phyloP scores from a whole-genome alignment of 75 land plant species.

The Sequoia sempervirens region DNA sequence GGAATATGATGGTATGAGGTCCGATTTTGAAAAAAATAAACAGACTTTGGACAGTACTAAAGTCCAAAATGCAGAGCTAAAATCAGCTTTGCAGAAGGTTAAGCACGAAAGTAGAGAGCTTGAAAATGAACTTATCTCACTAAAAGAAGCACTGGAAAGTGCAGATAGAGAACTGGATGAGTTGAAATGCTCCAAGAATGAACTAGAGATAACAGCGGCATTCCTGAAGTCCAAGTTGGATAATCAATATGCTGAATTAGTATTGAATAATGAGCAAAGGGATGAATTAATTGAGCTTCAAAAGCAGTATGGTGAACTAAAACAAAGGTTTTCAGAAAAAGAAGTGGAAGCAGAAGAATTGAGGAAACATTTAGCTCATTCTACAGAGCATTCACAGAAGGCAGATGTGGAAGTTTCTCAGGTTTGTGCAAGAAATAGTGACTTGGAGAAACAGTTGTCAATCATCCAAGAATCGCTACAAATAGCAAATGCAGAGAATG shows the following conservation, averaged over 20 bases:
- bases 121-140: slow-evolving; percentile 18
- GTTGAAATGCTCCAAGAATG: slow-evolving; percentile 8
- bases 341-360: slow-evolving; percentile 23
- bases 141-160: slow-evolving; percentile 17
- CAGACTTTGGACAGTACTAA: slow-evolving; percentile 52
- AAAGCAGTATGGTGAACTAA: slow-evolving; percentile 9
- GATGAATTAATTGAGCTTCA: slow-evolving; percentile 10
- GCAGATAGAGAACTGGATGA: slow-evolving; percentile 24
- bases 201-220: background rate
- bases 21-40: slow-evolving; percentile 46
- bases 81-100: slow-evolving; percentile 34
- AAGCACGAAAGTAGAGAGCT: slow-evolving; percentile 7
- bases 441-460: slow-evolving; percentile 19
- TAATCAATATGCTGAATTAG: slow-evolving; percentile 5
- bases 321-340: slow-evolving; percentile 11
- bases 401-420: slow-evolving; percentile 39
- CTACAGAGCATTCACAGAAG: slow-evolving; percentile 25
- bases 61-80: slow-evolving; percentile 51
- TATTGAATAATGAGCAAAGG: slow-evolving; percentile 14
- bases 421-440: slow-evolving; percentile 23
- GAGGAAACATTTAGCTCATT: slow-evolving; percentile 26
- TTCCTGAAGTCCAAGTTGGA: slow-evolving; percentile 3
- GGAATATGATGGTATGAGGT: slow-evolving; percentile 35
- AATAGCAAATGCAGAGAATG: slow-evolving; percentile 28
- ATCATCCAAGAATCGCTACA: slow-evolving; percentile 49